Percentiles rank a stretch among this genome's conserved stretches.
Conservation (phyloP, 1,139 yeast species). For the Geotrichum australiense region DNA sequence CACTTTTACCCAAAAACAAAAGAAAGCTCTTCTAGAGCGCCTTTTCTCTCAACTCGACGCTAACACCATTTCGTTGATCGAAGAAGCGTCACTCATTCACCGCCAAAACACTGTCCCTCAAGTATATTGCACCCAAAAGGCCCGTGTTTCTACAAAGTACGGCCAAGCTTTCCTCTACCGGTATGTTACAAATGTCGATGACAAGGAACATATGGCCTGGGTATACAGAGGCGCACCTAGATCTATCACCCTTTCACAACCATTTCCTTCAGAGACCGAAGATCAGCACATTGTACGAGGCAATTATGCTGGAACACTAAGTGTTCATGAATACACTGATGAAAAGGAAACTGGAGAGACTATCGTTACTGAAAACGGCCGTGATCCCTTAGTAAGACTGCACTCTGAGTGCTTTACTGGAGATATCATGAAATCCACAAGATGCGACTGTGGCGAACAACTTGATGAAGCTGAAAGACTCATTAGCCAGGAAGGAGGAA, state of each 20-base stretch:
- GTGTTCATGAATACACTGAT: constrained; percentile 22
- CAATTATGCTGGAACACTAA: constrained; percentile 83
- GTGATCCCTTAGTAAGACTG: constrained; percentile 58
- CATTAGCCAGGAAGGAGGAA: constrained; percentile 87
- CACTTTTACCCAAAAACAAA: background rate
- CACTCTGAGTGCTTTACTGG: constrained; percentile 99
- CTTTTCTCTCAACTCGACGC: constrained; percentile 10
- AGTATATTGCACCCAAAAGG: constrained; percentile 84
- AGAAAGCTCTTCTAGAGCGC: constrained; percentile 10
- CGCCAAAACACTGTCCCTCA: constrained; percentile 44
- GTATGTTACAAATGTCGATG: constrained; percentile 76
- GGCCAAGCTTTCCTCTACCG: constrained; percentile 90
- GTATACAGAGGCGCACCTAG: constrained; percentile 92
- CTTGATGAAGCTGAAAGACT: constrained; percentile 94
- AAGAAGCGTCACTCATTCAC: constrained; percentile 7
- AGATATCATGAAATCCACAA: constrained; percentile 97
- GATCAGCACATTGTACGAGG: constrained; percentile 95
- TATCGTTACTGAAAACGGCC: constrained; percentile 2
- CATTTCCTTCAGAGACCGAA: constrained; percentile 67
- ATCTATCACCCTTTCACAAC: constrained; percentile 61
- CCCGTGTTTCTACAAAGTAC: constrained; percentile 87
- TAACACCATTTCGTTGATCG: constrained; percentile 7
- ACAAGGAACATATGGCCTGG: constrained; percentile 90
- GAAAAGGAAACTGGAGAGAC: background rate
- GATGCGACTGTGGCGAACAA: constrained; percentile 99